These are phyloP conservation scores for Coniochaeta pulveracea DNA, from an alignment of 2,329 filamentous ascomycete species.

Conservation along the genomic window DNA sequence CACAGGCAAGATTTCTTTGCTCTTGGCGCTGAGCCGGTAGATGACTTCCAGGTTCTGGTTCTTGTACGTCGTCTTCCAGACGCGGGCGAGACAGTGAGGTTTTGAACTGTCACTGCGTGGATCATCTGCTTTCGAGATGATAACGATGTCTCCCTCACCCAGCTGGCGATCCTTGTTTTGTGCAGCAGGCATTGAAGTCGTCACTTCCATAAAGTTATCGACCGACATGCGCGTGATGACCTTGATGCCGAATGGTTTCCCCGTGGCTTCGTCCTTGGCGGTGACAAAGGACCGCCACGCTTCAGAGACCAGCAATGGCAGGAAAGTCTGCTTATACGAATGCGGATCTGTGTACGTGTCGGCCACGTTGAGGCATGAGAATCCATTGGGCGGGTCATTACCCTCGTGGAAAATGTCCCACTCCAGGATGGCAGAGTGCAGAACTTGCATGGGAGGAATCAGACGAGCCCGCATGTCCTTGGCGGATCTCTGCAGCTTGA, in stretches of 20 bases:
- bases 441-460: constrained; percentile 72
- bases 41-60: constrained; percentile 73
- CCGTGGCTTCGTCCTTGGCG: constrained; percentile 73
- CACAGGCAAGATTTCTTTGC: constrained; percentile 47
- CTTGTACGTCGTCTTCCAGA: constrained; percentile 71
- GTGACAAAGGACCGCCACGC: constrained; percentile 93
- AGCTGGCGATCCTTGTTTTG: constrained; percentile 63
- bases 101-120: constrained; percentile 56
- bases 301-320: constrained; percentile 81
- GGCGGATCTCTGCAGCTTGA: constrained; percentile 65
- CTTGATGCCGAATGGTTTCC: constrained; percentile 76
- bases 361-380: constrained; percentile 64
- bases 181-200: constrained; percentile 62
- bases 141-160: constrained; percentile 76
- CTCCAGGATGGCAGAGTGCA: constrained; percentile 77
- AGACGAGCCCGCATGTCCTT: constrained; percentile 93
- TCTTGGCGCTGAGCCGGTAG: constrained; percentile 65
- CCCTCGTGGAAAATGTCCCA: constrained; percentile 94
- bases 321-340: constrained; percentile 82
- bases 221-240: constrained; percentile 81
- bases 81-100: constrained; percentile 76
- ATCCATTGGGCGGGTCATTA: constrained; percentile 70
- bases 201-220: constrained; percentile 87
- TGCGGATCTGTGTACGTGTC: constrained; percentile 65
- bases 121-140: constrained; percentile 64